Percentiles rank a stretch among this genome's conserved stretches.
These are phyloP conservation scores for Lineolata rhizophorae DNA, from an alignment of 495 filamentous ascomycete species.

Conservation along the genomic window DNA sequence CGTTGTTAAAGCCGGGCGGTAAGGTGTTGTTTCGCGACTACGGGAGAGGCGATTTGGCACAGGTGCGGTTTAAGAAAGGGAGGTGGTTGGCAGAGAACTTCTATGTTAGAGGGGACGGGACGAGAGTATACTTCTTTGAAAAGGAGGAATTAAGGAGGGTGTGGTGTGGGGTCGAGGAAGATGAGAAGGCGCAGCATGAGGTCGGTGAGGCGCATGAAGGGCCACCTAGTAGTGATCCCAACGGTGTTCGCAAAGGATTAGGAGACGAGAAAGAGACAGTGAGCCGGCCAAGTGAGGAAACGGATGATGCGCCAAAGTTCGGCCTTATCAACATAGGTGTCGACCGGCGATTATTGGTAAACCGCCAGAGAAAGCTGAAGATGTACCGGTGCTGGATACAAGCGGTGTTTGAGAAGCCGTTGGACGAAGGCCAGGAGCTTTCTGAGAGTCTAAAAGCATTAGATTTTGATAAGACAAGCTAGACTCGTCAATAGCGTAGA, in stretches of 20 bases:
- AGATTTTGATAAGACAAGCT: no score
- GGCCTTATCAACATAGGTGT: constrained; percentile 55
- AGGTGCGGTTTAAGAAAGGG: constrained; percentile 89
- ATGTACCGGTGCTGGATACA: constrained; percentile 99
- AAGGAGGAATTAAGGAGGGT: constrained; percentile 57
- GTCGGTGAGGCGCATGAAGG: no score
- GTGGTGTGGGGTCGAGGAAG: constrained; percentile 33
- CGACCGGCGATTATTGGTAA: constrained; percentile 77
- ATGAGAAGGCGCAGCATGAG: no score
- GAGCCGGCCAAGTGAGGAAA: constrained; percentile 5
- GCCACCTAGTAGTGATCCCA: no score
- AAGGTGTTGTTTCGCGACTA: constrained; percentile 88
- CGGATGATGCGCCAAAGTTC: constrained; percentile 22
- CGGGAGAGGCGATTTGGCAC: constrained; percentile 80
- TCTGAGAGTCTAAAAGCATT: no score
- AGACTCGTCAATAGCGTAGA: no score
- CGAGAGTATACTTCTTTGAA: constrained; percentile 93
- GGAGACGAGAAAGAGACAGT: no score
- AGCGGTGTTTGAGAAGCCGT: constrained; percentile 67
- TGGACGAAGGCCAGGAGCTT: no score
- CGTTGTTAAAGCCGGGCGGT: constrained; percentile 70
- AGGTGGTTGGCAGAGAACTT: constrained; percentile 90
- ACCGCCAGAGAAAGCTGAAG: constrained; percentile 71
- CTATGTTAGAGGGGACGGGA: constrained; percentile 87
- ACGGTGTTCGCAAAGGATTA: no score